Evolutionary conservation across 805 yeast genomes (phyloP).

Genomic region (Peterozyma toletana): DNA sequence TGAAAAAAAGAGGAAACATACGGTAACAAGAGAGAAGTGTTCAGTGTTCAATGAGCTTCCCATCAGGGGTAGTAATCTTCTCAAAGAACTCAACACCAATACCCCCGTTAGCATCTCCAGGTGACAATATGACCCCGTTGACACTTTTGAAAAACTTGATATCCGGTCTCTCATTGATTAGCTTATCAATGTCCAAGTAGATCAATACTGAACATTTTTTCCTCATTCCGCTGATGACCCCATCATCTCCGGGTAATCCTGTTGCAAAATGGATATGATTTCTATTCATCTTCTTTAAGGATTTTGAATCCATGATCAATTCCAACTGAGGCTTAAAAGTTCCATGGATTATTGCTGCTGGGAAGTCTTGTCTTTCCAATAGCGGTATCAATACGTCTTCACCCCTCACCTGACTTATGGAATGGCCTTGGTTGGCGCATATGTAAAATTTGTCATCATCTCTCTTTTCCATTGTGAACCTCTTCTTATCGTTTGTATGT

Average conservation of each 20-base stretch:
- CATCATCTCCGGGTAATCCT: conserved; percentile 35
- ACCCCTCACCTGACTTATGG: conserved; percentile 39
- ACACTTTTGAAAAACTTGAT: conserved; percentile 52
- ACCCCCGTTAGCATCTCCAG: neutral
- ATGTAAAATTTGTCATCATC: conserved; percentile 29
- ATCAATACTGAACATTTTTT: conserved; percentile 49
- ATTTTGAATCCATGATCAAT: conserved; percentile 42
- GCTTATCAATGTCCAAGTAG: conserved; percentile 47
- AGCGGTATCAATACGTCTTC: conserved; percentile 35
- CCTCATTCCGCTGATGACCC: conserved; percentile 71
- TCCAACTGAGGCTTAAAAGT: conserved; percentile 47
- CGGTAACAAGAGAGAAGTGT: too few relatives aligned
- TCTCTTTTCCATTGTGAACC: conserved; percentile 46
- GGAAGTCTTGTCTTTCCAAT: conserved; percentile 32
- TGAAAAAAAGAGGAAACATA: too few relatives aligned
- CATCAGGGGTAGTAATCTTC: neutral
- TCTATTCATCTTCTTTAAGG: conserved; percentile 63
- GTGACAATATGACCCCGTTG: conserved; percentile 62
- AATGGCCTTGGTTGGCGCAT: conserved; percentile 95
- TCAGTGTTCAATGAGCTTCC: too few relatives aligned
- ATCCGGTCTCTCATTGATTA: conserved; percentile 32
- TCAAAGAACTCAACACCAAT: neutral
- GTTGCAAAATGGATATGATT: conserved; percentile 84
- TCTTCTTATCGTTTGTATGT: conserved; percentile 54
- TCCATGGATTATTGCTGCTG: conserved; percentile 67